Evolutionary conservation across 73 alveolate genomes (phyloP).

Genomic region (Tetrahymena thermophila): DNA sequence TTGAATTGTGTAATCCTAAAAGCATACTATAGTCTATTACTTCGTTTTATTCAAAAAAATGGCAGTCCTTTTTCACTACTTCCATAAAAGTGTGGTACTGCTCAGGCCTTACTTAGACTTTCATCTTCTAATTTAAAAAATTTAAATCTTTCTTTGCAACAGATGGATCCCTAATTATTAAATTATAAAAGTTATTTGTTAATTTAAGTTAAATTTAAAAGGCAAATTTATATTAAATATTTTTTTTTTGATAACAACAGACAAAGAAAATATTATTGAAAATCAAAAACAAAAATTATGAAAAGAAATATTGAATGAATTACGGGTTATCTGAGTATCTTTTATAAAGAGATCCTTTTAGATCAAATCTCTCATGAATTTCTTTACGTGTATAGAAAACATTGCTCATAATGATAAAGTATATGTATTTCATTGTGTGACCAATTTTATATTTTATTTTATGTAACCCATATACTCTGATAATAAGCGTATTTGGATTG

Average conservation of each 20-base stretch:
- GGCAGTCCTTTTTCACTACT: slow-evolving; percentile 72
- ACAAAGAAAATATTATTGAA: no score
- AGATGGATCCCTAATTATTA: slow-evolving; percentile 48
- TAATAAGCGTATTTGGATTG: slow-evolving; percentile 79
- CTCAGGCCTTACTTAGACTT: slow-evolving; percentile 57
- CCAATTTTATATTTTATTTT: slow-evolving; percentile 11
- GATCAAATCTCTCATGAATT: slow-evolving; percentile 68
- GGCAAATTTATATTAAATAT: no score
- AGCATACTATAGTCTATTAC: slow-evolving; percentile 85
- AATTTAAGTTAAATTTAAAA: no score
- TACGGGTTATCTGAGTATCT: slow-evolving; percentile 50
- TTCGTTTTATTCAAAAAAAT: slow-evolving; percentile 70
- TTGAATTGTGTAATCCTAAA: slow-evolving; percentile 72
- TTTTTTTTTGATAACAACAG: no score
- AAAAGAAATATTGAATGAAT: neutral
- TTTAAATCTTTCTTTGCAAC: slow-evolving; percentile 88
- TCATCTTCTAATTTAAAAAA: slow-evolving; percentile 57
- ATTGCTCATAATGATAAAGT: slow-evolving; percentile 70
- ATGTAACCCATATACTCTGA: slow-evolving; percentile 47
- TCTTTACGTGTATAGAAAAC: slow-evolving; percentile 54
- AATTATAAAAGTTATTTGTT: neutral
- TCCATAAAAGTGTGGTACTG: slow-evolving; percentile 53
- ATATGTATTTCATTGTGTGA: slow-evolving; percentile 7
- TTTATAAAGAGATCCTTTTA: slow-evolving; percentile 75
- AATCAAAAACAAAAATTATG: no score